Evolutionary conservation across 2,329 filamentous ascomycete species (phyloP), one percentile per base, ranked within the genome.

Genomic region (Diatrype stigma): DNA sequence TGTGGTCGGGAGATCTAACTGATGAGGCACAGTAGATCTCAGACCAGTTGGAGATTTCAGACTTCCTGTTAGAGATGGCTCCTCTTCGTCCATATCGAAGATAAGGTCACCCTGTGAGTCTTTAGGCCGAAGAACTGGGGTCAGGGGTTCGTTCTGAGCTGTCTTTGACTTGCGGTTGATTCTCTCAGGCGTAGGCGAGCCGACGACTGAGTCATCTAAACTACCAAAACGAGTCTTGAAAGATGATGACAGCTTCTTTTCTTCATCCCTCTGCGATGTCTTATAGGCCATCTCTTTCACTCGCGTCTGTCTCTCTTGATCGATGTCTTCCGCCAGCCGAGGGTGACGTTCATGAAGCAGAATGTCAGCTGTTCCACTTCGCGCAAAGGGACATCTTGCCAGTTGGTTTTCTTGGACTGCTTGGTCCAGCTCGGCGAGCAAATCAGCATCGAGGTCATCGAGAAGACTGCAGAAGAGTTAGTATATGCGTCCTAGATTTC

Each of bases 61-160:
- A 46, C 67, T 73, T 23, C 56, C 54, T 7, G 58, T 50, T 1
- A 57, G 59, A 6, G 67, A 61, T 0, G 61, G 56, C 10, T 77
- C 78, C 42, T 91, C 90, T 35, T 95, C 91, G 52, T 96, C 93
- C 91, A 96, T 96, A 57, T 90, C 84, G 64, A 96, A 96, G 68
- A 96, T 96, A 49, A 96, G 77, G 59, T 96, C 92, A 35, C 78
- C 78, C 1, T 79, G 74, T 0, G 87, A 92, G 19, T 78, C 78
- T 61, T 84, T 90, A 1, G 86, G 78, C 49, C 82, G 85, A 42
- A 94, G 73, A 17, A 73, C 76, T 1, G 90, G 90, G 50, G 84
- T 89, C 47, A 80, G 77, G 0, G 78, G 75, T 53, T 83, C 82
- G 55, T 84, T 84, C 14, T 68, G 72, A 19, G 62, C 62, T 6